Evolutionary conservation across 805 yeast genomes (phyloP), one percentile per base, ranked within the genome.

Genomic region (Saccharomyces jurei): DNA sequence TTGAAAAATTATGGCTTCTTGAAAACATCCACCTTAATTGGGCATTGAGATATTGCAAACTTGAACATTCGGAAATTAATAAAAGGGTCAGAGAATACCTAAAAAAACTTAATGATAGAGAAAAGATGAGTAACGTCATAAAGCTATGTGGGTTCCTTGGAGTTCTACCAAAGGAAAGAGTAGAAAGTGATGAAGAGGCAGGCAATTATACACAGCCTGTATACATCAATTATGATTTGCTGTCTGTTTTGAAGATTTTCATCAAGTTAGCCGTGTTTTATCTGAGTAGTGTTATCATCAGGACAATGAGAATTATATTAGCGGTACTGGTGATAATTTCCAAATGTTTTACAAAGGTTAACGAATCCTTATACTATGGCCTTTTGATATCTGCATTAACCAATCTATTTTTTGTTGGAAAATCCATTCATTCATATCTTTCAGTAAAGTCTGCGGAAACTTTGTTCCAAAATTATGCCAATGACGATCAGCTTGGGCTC

Each of bases 81-180:
- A 36, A 17, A 6, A 36, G 17, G 22, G 22, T 11, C 11, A 17
- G 44, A 11, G 44, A 36, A 17, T 36, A 36, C 10, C 44, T 36
- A 36, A 36, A 36, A 17, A 36, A 36, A 36, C 17, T 36, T 11
- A 36, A 36, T 9, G 44, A 36, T 36, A 36, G 44, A 17, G 44
- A 36, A 17, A 36, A 17, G 25, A 36, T 36, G 44, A 36, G 44
- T 17, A 9, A 36, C 60, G 62, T 25, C 60, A 62, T 30, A 58
- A 80, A 81, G 60, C 65, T 79, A 8, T 86, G 78, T 67, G 96
- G 96, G 0, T 80, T 82, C 50, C 69, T 87, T 41, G 79, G 83
- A 3, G 78, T 78, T 21, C 60, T 68, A 1, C 62, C 64, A 49
- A 68, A 55, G 52, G 13, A 44, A 10, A 27, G 26, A 13, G 41